Conservation (phyloP, 345 rosid species). For the Firmiana major region DNA sequence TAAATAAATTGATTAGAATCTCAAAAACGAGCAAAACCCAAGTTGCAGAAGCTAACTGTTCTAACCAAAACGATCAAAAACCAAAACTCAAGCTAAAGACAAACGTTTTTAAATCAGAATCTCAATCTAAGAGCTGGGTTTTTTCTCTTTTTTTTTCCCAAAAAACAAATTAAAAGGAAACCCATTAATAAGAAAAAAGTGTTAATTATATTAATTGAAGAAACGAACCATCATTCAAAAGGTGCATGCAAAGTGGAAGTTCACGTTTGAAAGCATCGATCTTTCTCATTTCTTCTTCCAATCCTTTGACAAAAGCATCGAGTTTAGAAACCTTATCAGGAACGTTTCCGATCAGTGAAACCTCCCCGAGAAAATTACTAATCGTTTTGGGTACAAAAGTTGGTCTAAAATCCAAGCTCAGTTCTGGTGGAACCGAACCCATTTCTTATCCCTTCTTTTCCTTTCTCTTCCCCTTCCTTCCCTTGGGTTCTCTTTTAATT, state of each 20-base stretch:
- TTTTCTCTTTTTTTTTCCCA: not conserved
- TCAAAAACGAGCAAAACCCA: conserved; percentile 3
- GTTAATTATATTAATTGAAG: not conserved
- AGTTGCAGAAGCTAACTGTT: not conserved
- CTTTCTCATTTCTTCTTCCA: conserved; percentile 76
- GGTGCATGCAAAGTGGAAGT: conserved; percentile 75
- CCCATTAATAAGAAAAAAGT: not conserved
- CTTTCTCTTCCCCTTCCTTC: not conserved
- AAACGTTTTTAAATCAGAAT: not conserved
- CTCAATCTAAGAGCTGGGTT: not conserved
- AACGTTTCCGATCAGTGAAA: conserved; percentile 39
- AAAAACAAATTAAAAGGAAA: not conserved
- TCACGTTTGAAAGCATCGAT: conserved; percentile 69
- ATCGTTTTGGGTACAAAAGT: conserved; percentile 46
- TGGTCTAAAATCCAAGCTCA: conserved; percentile 61
- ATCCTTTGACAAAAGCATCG: conserved; percentile 47
- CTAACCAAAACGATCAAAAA: not conserved
- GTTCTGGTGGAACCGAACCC: conserved; percentile 64
- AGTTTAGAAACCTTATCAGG: conserved; percentile 42
- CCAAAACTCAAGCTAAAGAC: not conserved
- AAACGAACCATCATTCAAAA: conserved; percentile 71
- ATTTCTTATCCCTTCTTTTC: conserved; percentile 17
- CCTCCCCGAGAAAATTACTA: conserved; percentile 43
- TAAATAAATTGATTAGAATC: not conserved
- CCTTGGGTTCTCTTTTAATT: not conserved